Evolutionary conservation across 2,329 filamentous ascomycete species (phyloP).

Genomic region (Herpotrichia juniperi): DNA sequence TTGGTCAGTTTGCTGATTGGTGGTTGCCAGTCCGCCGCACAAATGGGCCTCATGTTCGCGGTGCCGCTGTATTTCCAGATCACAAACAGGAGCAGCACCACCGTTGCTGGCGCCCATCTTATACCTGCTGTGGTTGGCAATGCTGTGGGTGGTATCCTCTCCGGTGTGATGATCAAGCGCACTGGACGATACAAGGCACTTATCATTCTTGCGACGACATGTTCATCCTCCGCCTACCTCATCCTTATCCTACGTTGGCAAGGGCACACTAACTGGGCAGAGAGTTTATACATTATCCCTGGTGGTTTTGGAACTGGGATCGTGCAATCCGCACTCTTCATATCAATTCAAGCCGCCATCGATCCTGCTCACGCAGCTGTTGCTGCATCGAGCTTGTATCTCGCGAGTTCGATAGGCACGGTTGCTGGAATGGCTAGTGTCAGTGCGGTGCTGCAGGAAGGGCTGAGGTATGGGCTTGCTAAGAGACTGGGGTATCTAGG

Average conservation of each 20-base stretch:
- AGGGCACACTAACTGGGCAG: conserved; percentile 31
- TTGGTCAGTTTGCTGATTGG: conserved; percentile 61
- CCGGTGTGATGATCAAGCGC: conserved; percentile 50
- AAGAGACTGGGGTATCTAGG: conserved; percentile 11
- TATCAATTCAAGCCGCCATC: conserved; percentile 30
- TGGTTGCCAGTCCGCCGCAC: conserved; percentile 61
- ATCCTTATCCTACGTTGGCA: conserved; percentile 36
- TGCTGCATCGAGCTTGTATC: conserved; percentile 28
- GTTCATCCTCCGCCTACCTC: conserved; percentile 25
- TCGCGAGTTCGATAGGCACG: conserved; percentile 20
- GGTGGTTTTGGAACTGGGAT: conserved; percentile 35
- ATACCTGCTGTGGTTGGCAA: conserved; percentile 73
- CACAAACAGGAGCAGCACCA: conserved; percentile 62
- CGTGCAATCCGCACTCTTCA: conserved; percentile 31
- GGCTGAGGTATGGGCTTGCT: conserved; percentile 19
- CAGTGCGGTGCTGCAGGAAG: conserved; percentile 28
- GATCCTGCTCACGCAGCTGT: conserved; percentile 25
- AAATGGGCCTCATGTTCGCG: conserved; percentile 68
- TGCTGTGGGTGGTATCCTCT: conserved; percentile 65
- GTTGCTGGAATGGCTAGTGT: conserved; percentile 29
- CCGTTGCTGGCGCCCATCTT: conserved; percentile 65
- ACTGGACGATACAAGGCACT: conserved; percentile 34
- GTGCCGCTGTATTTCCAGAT: conserved; percentile 75
- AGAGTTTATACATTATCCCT: conserved; percentile 33
- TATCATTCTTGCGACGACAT: conserved; percentile 21